Conservation (phyloP, 352 stramenopile species). For the Thalassiosira exigua region DNA sequence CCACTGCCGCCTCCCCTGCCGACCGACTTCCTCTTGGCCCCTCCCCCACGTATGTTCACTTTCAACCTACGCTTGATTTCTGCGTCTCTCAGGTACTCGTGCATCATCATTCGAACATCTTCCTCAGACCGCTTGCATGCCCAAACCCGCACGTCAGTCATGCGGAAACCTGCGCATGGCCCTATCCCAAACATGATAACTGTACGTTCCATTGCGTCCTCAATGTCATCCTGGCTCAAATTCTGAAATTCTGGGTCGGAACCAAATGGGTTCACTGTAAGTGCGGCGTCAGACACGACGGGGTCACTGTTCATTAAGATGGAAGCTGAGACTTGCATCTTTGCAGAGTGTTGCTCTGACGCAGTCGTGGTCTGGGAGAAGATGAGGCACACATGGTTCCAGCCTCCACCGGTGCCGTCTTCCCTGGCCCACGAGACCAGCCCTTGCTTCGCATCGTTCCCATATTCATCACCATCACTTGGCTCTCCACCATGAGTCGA, state of each 20-base stretch:
- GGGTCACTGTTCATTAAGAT: slow-evolving; percentile 72
- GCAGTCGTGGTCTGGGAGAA: slow-evolving; percentile 56
- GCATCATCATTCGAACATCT: slow-evolving; percentile 84
- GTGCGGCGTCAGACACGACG: slow-evolving; percentile 43
- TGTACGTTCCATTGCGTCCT: slow-evolving; percentile 76
- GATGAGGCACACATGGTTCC: slow-evolving; percentile 84
- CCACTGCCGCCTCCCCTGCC: neutral
- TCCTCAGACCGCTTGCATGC: slow-evolving; percentile 72
- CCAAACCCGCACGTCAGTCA: slow-evolving; percentile 84
- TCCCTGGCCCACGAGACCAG: slow-evolving; percentile 68
- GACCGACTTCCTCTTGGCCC: neutral
- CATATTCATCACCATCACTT: slow-evolving; percentile 46
- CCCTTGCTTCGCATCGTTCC: slow-evolving; percentile 39
- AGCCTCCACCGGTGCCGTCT: slow-evolving; percentile 61
- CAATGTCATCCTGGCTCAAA: slow-evolving; percentile 64
- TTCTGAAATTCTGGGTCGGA: slow-evolving; percentile 29
- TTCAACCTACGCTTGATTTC: slow-evolving; percentile 84
- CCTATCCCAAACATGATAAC: slow-evolving; percentile 78
- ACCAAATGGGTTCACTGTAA: slow-evolving; percentile 59
- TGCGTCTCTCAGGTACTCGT: slow-evolving; percentile 79
- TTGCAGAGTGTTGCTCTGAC: too few species aligned
- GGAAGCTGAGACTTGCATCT: slow-evolving; percentile 59
- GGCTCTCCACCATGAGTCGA: slow-evolving; percentile 13
- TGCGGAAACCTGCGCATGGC: slow-evolving; percentile 65
- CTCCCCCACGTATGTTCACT: slow-evolving; percentile 76